phyloP scores from a whole-genome alignment of 345 rosid species.

The Streptanthus diversifolius region DNA sequence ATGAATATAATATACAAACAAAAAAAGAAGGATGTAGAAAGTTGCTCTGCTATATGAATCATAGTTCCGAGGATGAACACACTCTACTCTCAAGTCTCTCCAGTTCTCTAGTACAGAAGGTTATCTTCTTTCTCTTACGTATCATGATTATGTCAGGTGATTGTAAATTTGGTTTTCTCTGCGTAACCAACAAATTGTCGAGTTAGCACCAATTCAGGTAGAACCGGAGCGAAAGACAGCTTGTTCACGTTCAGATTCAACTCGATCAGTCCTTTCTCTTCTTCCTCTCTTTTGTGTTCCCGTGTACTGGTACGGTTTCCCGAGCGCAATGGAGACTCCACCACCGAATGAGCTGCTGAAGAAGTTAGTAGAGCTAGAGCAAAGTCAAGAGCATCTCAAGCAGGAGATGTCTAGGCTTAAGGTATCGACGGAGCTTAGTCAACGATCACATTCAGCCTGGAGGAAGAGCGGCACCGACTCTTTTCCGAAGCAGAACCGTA shows the following conservation, averaged over 20 bases:
- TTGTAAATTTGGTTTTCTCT: not conserved
- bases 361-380: slow-evolving; percentile 77
- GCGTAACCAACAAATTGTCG: slow-evolving; percentile 25
- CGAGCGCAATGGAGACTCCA: slow-evolving; percentile 50
- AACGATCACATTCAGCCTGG: slow-evolving; percentile 56
- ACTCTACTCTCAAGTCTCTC: not conserved
- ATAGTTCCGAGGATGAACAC: not conserved
- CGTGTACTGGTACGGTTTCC: not conserved
- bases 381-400: slow-evolving; percentile 64
- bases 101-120: not conserved
- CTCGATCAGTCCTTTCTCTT: not conserved
- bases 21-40: not conserved
- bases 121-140: slow-evolving; percentile 16
- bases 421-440: slow-evolving; percentile 40
- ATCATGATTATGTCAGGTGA: not conserved
- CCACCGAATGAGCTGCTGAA: slow-evolving; percentile 61
- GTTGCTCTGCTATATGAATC: not conserved
- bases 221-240: not conserved
- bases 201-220: not conserved
- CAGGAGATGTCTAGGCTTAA: slow-evolving; percentile 66
- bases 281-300: not conserved
- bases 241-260: not conserved
- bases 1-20: not conserved
- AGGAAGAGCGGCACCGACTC: slow-evolving; percentile 64
- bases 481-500: slow-evolving; percentile 63